phyloP scores from a whole-genome alignment of 257 asterid species.

The Solanum rostratum region DNA sequence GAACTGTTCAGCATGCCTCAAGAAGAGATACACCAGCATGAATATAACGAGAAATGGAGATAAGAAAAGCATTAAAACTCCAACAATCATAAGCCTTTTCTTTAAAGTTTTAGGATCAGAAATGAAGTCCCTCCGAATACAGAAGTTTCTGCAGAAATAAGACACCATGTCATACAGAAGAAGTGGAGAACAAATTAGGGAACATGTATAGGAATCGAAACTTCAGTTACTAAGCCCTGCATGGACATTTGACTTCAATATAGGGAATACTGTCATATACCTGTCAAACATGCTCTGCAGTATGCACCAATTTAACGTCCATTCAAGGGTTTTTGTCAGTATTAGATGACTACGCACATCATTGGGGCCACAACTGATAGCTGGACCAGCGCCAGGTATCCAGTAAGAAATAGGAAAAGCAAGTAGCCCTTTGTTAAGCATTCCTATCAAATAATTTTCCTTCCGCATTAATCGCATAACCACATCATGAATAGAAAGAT shows the following conservation, averaged over 20 bases:
- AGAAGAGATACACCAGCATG: constrained; percentile 92
- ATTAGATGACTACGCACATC: constrained; percentile 46
- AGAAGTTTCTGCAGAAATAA: constrained; percentile 58
- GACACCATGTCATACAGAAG: background rate
- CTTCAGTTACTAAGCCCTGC: background rate
- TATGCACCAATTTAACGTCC: constrained; percentile 96
- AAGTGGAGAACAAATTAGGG: background rate
- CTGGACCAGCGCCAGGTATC: constrained; percentile 76
- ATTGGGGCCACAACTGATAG: constrained; percentile 32
- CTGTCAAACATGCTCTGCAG: constrained; percentile 95
- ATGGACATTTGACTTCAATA: background rate
- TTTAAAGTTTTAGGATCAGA: constrained; percentile 67
- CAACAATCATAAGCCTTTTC: constrained; percentile 90
- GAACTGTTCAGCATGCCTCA: constrained; percentile 96
- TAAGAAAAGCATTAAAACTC: constrained; percentile 64
- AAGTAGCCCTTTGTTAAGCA: constrained; percentile 94
- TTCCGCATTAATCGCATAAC: constrained; percentile 94
- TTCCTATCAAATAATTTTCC: constrained; percentile 95
- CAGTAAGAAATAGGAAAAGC: constrained; percentile 78
- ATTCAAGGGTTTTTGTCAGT: constrained; percentile 84
- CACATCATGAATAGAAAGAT: constrained; percentile 80
- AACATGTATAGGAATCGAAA: background rate
- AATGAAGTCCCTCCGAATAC: constrained; percentile 70
- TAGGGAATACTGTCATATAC: constrained; percentile 17
- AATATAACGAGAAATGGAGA: constrained; percentile 94